Evolutionary conservation across 208 protist species (phyloP), one percentile per base, ranked within the genome.

Genomic region (Trypanosoma lewisi): DNA sequence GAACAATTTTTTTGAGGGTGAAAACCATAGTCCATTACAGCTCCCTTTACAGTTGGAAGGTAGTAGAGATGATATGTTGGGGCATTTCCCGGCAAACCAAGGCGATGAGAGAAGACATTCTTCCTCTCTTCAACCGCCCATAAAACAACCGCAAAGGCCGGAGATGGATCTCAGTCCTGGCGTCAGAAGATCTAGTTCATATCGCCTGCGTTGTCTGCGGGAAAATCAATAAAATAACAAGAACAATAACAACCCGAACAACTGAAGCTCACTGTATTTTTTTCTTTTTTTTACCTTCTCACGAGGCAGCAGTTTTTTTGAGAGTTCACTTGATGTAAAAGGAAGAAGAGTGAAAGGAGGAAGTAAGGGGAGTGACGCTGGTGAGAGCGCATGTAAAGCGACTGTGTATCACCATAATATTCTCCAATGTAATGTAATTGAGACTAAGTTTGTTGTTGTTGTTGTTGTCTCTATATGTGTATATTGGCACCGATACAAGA

Each of bases 201-300:
- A 54, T 63, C 57, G 45, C 19, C 17, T 31, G 14, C 57, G 44
- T 48, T 31, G 57, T 11, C 7, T 61, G 0, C 41, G 0, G 25
- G 2, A 21, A 58, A 33, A 19, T 8, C 30, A 36, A 25, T 58
- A 28, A 44, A 4, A 19, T 16, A 17, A 21, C 42, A 23, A n/a
- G n/a, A n/a, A n/a, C n/a, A n/a, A n/a, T n/a, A n/a, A n/a, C n/a
- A n/a, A n/a, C n/a, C n/a, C n/a, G n/a, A n/a, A n/a, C n/a, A n/a
- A n/a, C n/a, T n/a, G n/a, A n/a, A n/a, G n/a, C n/a, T n/a, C n/a
- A n/a, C n/a, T n/a, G n/a, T n/a, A n/a, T 33, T 54, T 5, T 19
- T 47, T 25, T 33, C 2, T 33, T 34, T 3, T 52, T 33, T 55
- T 55, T 68, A 7, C 56, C n/a, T 76, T 62, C 61, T 50, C n/a